A percentile compares a stretch with the other conserved stretches of the same genome.
phyloP scores from a whole-genome alignment of 495 filamentous ascomycete species.

The Aspergillus steynii region DNA sequence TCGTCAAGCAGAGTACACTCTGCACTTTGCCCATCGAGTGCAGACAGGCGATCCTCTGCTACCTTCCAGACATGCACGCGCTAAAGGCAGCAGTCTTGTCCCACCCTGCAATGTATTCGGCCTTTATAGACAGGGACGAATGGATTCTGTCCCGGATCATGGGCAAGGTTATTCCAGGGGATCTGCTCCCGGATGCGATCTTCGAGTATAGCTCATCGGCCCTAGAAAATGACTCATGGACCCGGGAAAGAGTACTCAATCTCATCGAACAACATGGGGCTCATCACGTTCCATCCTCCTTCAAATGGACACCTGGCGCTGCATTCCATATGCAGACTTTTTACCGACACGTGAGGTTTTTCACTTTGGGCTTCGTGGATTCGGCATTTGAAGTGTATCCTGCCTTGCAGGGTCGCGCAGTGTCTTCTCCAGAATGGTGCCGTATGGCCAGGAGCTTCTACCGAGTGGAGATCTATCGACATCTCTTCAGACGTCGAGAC shows the following conservation, averaged over 20 bases:
- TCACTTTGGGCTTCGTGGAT: constrained; percentile 3
- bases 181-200: constrained; percentile 1
- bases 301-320: too few species aligned
- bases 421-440: background rate
- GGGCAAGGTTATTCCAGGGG: background rate
- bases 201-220: constrained; percentile 1
- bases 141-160: background rate
- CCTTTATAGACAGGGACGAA: background rate
- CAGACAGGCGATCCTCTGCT: constrained; percentile 9
- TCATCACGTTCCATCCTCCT: too few species aligned
- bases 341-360: background rate
- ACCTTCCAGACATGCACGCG: constrained; percentile 1
- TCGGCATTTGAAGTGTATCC: background rate
- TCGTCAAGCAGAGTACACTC: background rate
- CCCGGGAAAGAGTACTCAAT: background rate
- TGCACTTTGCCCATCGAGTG: constrained; percentile 6
- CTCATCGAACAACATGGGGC: too few species aligned
- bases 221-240: constrained; percentile 1
- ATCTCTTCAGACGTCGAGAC: constrained; percentile 2
- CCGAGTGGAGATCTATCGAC: constrained; percentile 5
- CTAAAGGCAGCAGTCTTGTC: constrained; percentile 1
- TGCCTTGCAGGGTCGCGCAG: background rate
- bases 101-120: background rate
- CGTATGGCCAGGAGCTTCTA: constrained; percentile 13
- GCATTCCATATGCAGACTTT: background rate